Evolutionary conservation across 2,329 filamentous ascomycete species (phyloP), one percentile per base, ranked within the genome.

Genomic region (Beauveria sp.): DNA sequence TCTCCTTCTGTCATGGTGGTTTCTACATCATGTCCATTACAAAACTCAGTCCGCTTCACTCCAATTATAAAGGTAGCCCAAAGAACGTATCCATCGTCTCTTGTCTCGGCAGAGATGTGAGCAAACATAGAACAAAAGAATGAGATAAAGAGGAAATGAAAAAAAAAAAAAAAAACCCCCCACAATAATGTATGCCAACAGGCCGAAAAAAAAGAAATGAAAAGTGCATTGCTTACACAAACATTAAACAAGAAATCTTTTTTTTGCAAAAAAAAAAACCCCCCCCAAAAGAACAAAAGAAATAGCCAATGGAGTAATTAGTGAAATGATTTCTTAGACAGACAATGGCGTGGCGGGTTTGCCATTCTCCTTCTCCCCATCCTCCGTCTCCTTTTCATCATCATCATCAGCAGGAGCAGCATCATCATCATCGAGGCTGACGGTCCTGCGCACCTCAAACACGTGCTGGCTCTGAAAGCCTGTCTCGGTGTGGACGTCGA

Each of bases 401-500:
- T 22, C n/a, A 5, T 34, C 50, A 8, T 22, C 16, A 8, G 7
- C 9, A 7, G 18, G 43, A 14, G 10, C 40, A 9, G 22, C 10
- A 8, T 6, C 20, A 7, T 12, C 51, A 14, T n/a, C 26, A 1
- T 6, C 3, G 14, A 46, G 40, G 12, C 12, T 5, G 28, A 31
- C 10, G 10, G 26, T 49, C 16, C 66, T 49, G 42, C 64, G 62
- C 6, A 68, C 68, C 52, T 73, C 70, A 64, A 77, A 77, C 20
- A 72, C 46, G 49, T 77, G 75, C n/a, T 75, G 71, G 63, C 72
- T 76, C 62, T 67, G 67, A 61, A 68, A 72, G 45, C 72, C 73
- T 16, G 70, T 65, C 61, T 74, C 70, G 12, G 68, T 67, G 28
- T 60, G 78, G 49, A 91, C 80, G 26, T 84, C 76, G 20, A 91